Evolutionary conservation across 192 early-diverging fungal genomes (phyloP).

Genomic region (Backusella tuberculispora): DNA sequence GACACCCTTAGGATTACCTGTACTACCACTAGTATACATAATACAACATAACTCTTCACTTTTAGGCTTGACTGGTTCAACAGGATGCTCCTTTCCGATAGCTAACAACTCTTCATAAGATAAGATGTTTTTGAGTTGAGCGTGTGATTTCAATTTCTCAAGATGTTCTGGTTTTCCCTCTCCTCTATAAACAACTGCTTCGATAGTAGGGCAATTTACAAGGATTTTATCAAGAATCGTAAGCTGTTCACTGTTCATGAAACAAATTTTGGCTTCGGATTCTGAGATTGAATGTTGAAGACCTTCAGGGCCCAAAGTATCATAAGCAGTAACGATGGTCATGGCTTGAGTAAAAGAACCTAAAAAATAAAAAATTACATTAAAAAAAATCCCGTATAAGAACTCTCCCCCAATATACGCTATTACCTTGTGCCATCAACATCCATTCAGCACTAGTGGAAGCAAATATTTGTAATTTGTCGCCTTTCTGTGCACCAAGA

Average conservation of each 20-base stretch:
- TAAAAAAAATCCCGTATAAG: neutral
- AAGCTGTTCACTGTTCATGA: constrained; percentile 77
- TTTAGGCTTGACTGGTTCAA: constrained; percentile 35
- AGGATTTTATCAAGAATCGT: constrained; percentile 61
- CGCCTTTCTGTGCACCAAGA: constrained; percentile 31
- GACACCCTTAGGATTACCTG: constrained; percentile 81
- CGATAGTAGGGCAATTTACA: constrained; percentile 56
- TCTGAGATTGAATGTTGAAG: constrained; percentile 76
- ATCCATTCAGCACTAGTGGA: constrained; percentile 45
- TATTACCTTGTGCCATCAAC: constrained; percentile 38
- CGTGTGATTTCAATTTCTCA: constrained; percentile 45
- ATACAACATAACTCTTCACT: constrained; percentile 55
- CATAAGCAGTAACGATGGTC: constrained; percentile 86
- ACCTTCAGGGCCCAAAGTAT: constrained; percentile 83
- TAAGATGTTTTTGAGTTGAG: constrained; percentile 50
- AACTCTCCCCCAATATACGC: neutral
- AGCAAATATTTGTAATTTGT: constrained; percentile 37
- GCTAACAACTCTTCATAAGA: constrained; percentile 69
- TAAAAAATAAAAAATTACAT: constrained; percentile 12
- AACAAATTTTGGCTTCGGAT: constrained; percentile 64
- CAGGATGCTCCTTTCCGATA: constrained; percentile 64
- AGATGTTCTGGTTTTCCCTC: constrained; percentile 52
- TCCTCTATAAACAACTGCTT: constrained; percentile 72
- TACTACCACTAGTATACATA: constrained; percentile 78
- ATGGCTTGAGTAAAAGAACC: constrained; percentile 68